Evolutionary conservation across 2,329 filamentous ascomycete genomes (phyloP), one percentile per base, ranked within the genome.

Genomic region (Tolypocladium tundrense): DNA sequence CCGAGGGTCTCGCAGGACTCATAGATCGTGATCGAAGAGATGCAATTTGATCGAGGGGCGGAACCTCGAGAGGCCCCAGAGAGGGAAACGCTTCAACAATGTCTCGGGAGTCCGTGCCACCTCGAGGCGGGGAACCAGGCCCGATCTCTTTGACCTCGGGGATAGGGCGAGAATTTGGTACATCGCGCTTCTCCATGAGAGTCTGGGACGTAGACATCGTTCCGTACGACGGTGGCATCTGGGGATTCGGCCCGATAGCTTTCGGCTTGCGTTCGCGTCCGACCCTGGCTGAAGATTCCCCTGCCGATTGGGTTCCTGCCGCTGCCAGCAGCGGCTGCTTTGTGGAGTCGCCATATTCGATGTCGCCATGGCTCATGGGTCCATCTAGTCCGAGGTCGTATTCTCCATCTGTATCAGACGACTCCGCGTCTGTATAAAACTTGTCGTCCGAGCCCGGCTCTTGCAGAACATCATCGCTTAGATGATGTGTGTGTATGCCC

Each of bases 401-500:
- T 31, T 70, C 69, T 31, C 68, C 69, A 39, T 70, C 69, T 7
- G 67, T 65, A 24, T 67, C 65, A 10, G 66, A 63, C 2, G 60
- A 63, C n/a, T 69, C 68, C 14, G 65, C 65, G n/a, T 74, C 71
- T 9, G 65, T 65, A 41, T 70, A 70, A 1, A 65, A 67, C 13
- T 68, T 65, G 6, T 67, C 64, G 13, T 73, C 70, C 3, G 65
- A 67, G 42, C 63, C 64, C 10, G 69, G 64, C 31, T 74, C 69
- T 13, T 77, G 75, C 4, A 89, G 75, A 13, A 88, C 79, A 31
- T 84, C 81, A 58, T 83, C 79, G 10, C 84, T 79, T 2, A 95
- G 73, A 57, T 85, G 84, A 62, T 91, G 88, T 3, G 89, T 91
- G 62, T 86, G 86, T 72, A 93, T 92, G 1, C 87, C 87, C 60